phyloP scores from a whole-genome alignment of 106 monocot genomes.

The Allium sativum region DNA sequence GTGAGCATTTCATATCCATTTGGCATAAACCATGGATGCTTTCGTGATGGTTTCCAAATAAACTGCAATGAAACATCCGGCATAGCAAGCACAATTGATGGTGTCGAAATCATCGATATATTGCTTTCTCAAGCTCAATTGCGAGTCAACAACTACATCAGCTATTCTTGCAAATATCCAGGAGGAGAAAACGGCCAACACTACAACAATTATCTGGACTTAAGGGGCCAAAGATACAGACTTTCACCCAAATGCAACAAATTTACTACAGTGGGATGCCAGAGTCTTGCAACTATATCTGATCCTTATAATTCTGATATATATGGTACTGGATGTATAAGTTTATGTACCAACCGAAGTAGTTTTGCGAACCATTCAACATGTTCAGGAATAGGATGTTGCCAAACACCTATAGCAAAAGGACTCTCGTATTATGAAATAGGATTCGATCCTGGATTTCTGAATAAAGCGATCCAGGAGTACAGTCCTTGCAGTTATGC shows the following conservation, averaged over 20 bases:
- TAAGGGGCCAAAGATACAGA: slow-evolving; percentile 20
- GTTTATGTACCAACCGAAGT: slow-evolving; percentile 8
- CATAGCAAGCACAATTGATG: slow-evolving; percentile 7
- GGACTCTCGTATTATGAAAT: slow-evolving; percentile 14
- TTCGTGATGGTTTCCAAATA: slow-evolving; percentile 24
- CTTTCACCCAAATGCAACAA: slow-evolving; percentile 29
- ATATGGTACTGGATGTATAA: slow-evolving; percentile 27
- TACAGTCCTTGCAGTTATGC: slow-evolving; percentile 32
- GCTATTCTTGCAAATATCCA: slow-evolving; percentile 16
- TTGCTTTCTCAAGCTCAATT: neutral
- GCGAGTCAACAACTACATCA: neutral
- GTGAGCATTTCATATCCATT: too few species aligned
- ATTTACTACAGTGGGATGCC: slow-evolving; percentile 47
- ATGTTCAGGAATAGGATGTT: slow-evolving; percentile 51
- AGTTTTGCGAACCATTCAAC: slow-evolving; percentile 6
- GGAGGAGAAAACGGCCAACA: neutral
- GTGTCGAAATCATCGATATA: slow-evolving; percentile 8
- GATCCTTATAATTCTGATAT: too few species aligned
- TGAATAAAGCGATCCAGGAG: slow-evolving; percentile 1
- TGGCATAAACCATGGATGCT: slow-evolving; percentile 24
- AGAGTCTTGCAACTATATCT: slow-evolving; percentile 7
- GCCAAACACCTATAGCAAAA: slow-evolving; percentile 29
- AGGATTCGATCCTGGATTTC: neutral
- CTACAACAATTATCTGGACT: neutral
- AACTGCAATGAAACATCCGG: slow-evolving; percentile 23